These are phyloP conservation scores for Pyracantha coccinea DNA, from an alignment of 331 rosid genomes.

Conservation along the genomic window DNA sequence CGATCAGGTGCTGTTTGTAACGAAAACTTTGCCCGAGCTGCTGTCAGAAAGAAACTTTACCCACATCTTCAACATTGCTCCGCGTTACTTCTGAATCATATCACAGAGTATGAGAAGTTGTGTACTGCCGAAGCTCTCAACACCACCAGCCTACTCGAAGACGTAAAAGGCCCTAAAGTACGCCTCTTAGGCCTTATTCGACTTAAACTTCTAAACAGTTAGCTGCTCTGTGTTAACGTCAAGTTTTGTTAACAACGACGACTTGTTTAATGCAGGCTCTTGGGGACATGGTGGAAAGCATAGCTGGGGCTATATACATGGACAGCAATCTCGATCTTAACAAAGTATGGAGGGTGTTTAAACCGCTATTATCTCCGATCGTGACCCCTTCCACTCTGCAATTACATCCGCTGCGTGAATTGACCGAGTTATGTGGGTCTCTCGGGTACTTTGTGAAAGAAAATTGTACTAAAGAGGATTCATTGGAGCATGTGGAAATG, in stretches of 20 bases:
- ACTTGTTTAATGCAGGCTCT: conserved; percentile 39
- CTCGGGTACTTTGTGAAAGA: conserved; percentile 69
- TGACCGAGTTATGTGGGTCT: conserved; percentile 55
- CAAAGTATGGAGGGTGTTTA: conserved; percentile 64
- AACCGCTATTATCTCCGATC: conserved; percentile 73
- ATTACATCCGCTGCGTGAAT: conserved; percentile 55
- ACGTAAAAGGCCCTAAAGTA: conserved; percentile 46
- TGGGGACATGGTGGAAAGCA: conserved; percentile 90
- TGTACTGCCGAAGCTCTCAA: conserved; percentile 33
- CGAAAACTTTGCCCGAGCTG: conserved; percentile 74
- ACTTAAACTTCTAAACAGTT: not conserved
- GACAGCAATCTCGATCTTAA: conserved; percentile 68
- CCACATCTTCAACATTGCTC: conserved; percentile 73
- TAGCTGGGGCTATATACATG: conserved; percentile 75
- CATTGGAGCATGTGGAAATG: conserved; percentile 39
- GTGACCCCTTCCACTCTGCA: conserved; percentile 88
- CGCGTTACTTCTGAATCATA: conserved; percentile 47
- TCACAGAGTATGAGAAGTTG: conserved; percentile 46
- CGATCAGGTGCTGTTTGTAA: conserved; percentile 87
- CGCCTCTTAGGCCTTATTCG: not conserved
- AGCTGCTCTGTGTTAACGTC: not conserved
- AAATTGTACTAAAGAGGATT: conserved; percentile 40
- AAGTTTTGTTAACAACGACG: not conserved
- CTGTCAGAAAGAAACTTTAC: conserved; percentile 57
- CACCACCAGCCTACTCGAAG: conserved; percentile 22